Evolutionary conservation across 768 basidiomycete species (phyloP).

Genomic region (Mycena maculata): DNA sequence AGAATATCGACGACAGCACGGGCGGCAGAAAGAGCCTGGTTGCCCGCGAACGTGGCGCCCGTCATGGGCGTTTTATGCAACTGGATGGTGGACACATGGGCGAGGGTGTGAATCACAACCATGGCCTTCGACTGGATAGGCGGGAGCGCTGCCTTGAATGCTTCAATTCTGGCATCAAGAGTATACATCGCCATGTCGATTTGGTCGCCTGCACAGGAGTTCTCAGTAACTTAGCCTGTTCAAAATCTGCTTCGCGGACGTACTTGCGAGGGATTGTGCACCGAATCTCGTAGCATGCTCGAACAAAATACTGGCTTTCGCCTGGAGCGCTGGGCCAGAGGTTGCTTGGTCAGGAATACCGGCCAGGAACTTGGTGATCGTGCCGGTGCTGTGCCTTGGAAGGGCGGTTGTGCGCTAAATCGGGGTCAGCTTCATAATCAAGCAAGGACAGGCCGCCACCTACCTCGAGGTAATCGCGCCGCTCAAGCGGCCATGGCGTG

Average conservation of each 20-base stretch:
- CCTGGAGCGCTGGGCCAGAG: conserved; percentile 14
- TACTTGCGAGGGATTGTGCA: conserved; percentile 8
- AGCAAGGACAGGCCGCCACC: neutral
- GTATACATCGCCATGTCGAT: conserved; percentile 38
- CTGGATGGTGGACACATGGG: conserved; percentile 41
- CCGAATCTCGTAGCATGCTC: conserved; percentile 30
- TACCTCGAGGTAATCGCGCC: conserved; percentile 16
- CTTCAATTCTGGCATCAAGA: conserved; percentile 33
- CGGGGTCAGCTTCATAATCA: neutral
- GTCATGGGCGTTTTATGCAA: conserved; percentile 38
- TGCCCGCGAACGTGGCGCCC: conserved; percentile 19
- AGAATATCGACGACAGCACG: conserved; percentile 21
- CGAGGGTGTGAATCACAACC: conserved; percentile 41
- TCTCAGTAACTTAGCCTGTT: neutral
- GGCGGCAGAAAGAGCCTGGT: conserved; percentile 19
- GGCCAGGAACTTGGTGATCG: conserved; percentile 19
- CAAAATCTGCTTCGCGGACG: neutral
- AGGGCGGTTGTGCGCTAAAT: conserved; percentile 3
- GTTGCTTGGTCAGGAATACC: conserved; percentile 1
- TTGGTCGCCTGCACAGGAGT: conserved; percentile 9
- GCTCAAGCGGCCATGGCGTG: conserved; percentile 31
- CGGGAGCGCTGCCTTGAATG: conserved; percentile 15
- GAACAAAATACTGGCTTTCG: conserved; percentile 37
- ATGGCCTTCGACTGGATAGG: conserved; percentile 26
- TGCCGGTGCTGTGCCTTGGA: conserved; percentile 16